These are phyloP conservation scores for Lasiosphaeria hispida DNA, from an alignment of 495 filamentous ascomycete genomes.

Conservation along the genomic window DNA sequence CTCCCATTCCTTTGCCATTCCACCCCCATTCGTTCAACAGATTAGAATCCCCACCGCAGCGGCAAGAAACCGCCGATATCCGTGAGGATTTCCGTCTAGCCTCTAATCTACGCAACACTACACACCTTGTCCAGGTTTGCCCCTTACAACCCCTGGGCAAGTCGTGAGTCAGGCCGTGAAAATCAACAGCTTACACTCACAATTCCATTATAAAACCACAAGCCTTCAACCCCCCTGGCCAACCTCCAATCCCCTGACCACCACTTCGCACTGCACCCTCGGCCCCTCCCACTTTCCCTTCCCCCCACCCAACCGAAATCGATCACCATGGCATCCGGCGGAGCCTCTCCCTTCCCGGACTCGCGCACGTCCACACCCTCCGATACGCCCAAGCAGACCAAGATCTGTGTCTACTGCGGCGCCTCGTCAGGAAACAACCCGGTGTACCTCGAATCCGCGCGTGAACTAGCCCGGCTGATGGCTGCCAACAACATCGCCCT, in stretches of 20 bases:
- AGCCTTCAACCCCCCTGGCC: background rate
- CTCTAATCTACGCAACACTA: too few species aligned
- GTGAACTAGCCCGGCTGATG: constrained; percentile 70
- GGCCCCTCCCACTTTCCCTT: background rate
- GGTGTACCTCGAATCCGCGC: constrained; percentile 69
- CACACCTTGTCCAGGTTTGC: too few species aligned
- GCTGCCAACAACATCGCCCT: constrained; percentile 71
- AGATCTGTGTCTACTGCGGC: constrained; percentile 80
- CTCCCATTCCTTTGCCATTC: too few species aligned
- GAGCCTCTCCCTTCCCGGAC: constrained; percentile 34
- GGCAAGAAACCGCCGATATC: too few species aligned
- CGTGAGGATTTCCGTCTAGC: too few species aligned
- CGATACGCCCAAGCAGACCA: constrained; percentile 41
- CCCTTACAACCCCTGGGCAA: too few species aligned
- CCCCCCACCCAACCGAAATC: background rate
- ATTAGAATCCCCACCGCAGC: too few species aligned
- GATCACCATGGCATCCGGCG: constrained; percentile 42
- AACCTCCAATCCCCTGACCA: too few species aligned
- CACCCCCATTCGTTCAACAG: too few species aligned
- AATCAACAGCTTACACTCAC: background rate
- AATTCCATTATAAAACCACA: background rate
- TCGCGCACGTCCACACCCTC: constrained; percentile 28
- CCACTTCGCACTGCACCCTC: background rate
- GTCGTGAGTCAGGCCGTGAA: too few species aligned
- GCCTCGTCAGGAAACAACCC: constrained; percentile 68